Evolutionary conservation across 2,329 filamentous ascomycete species (phyloP), one percentile per base, ranked within the genome.

Genomic region (Epichloe hybrida): DNA sequence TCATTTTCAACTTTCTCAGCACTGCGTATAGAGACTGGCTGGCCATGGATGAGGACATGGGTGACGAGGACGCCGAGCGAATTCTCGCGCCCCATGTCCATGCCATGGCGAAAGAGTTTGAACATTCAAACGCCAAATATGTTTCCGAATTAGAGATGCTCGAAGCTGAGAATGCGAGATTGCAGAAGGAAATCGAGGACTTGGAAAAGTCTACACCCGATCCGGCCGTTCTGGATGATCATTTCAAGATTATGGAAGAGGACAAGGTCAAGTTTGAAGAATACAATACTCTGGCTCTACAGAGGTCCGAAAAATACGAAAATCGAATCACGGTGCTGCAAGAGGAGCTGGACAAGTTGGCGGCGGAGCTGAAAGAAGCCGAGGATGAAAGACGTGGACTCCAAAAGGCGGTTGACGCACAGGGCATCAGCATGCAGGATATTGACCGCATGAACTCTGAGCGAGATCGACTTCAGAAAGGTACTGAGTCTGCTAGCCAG

Each of bases 371-470:
- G 36, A 76, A 79, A 52, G 85, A 88, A 59, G 86, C 85, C 0
- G 90, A 97, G 56, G 82, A 86, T 15, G 93, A 98, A 65, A 81
- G 88, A 54, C 72, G 80, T 41, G 76, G 77, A 34, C 75, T 98
- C 9, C 91, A 97, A 65, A 82, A 84, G 53, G 83, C 86, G 34
- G 89, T 98, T 31, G 93, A 97, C 66, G 83, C 85, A 58, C 88
- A 95, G 63, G 93, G 93, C 2, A 90, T 98, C 64, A 94, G 89
- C 61, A 94, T 96, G 69, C 86, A 93, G 69, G 93, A 98, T 76
- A 97, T 98, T 63, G 93, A 98, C 75, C 88, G 93, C 66, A 96
- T 98, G 91, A 95, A 89, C 59, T 84, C 87, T 37, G 93, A 98
- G 66, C 83, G 90, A 49, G 93, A 98, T 62, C 83, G 93, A 45